Conservation (phyloP, 1,284 basidiomycete genomes). For the Xerocomus nothofagi region DNA sequence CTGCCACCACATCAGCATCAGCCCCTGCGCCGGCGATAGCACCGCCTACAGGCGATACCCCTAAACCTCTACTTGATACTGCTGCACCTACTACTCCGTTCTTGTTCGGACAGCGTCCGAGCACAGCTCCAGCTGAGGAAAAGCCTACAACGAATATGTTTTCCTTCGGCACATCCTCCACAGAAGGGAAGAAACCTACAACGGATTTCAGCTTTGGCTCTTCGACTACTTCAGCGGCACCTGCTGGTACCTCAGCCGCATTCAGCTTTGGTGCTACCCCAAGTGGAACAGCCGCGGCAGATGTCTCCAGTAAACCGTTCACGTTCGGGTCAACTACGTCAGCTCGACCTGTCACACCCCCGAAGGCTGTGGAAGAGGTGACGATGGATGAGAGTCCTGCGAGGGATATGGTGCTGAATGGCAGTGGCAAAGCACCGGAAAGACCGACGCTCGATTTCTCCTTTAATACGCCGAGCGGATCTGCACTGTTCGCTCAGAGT, state of each 20-base stretch:
- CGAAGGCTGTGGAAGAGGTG: conserved; percentile 56
- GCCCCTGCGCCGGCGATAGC: conserved; percentile 3
- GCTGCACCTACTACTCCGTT: conserved; percentile 27
- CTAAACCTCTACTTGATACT: conserved; percentile 31
- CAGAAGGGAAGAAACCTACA: conserved; percentile 28
- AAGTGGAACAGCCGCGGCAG: conserved; percentile 28
- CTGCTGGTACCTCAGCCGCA: conserved; percentile 25
- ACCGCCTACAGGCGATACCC: conserved; percentile 12
- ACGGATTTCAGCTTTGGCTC: conserved; percentile 35
- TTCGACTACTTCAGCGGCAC: conserved; percentile 22
- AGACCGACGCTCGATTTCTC: conserved; percentile 47
- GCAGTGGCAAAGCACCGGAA: conserved; percentile 31
- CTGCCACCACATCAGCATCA: conserved; percentile 10
- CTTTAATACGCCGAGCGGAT: conserved; percentile 39
- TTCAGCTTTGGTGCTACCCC: conserved; percentile 36
- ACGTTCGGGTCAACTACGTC: conserved; percentile 29
- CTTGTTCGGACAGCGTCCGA: conserved; percentile 29
- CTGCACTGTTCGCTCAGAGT: conserved; percentile 42
- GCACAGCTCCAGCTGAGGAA: conserved; percentile 19
- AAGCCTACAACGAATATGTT: conserved; percentile 29
- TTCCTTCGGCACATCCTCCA: conserved; percentile 30
- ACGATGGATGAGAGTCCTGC: conserved; percentile 72
- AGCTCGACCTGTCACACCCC: conserved; percentile 51
- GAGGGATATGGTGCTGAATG: conserved; percentile 47
- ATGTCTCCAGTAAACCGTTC: conserved; percentile 35